Evolutionary conservation across 2,329 filamentous ascomycete genomes (phyloP).

Genomic region (Acephala macrosclerotiorum): DNA sequence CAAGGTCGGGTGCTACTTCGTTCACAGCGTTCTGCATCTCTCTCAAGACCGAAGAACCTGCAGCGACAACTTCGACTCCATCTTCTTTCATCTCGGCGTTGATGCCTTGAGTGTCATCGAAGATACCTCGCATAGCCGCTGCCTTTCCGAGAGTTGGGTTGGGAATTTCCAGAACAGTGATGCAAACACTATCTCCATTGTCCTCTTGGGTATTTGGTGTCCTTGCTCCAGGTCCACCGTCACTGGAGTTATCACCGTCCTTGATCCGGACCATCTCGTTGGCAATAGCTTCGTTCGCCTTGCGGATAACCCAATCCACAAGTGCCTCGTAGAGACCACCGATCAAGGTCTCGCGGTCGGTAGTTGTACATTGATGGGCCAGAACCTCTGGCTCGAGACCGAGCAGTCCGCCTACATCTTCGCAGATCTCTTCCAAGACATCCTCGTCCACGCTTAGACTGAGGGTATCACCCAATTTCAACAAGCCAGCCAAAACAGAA

Average conservation of each 20-base stretch:
- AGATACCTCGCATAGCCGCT: slow-evolving; percentile 86
- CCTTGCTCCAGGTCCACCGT: slow-evolving; percentile 64
- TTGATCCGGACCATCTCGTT: slow-evolving; percentile 73
- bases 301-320: slow-evolving; percentile 91
- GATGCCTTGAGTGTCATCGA: slow-evolving; percentile 91
- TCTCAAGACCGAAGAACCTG: slow-evolving; percentile 81
- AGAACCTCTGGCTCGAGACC: slow-evolving; percentile 88
- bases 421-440: slow-evolving; percentile 82
- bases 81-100: slow-evolving; percentile 98
- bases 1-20: slow-evolving; percentile 80
- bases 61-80: slow-evolving; percentile 77
- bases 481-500: slow-evolving; percentile 81
- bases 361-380: slow-evolving; percentile 78
- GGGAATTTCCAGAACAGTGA: slow-evolving; percentile 89
- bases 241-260: slow-evolving; percentile 71
- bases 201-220: slow-evolving; percentile 76
- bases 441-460: slow-evolving; percentile 88
- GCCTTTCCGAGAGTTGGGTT: slow-evolving; percentile 84
- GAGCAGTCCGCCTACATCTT: slow-evolving; percentile 86
- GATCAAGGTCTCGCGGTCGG: slow-evolving; percentile 84
- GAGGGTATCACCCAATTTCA: slow-evolving; percentile 91
- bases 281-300: slow-evolving; percentile 86
- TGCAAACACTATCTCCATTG: slow-evolving; percentile 81
- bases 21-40: slow-evolving; percentile 87
- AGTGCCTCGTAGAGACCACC: slow-evolving; percentile 90